These are phyloP conservation scores for Dipodascus albidus DNA, from an alignment of 805 yeast species.

Conservation along the genomic window DNA sequence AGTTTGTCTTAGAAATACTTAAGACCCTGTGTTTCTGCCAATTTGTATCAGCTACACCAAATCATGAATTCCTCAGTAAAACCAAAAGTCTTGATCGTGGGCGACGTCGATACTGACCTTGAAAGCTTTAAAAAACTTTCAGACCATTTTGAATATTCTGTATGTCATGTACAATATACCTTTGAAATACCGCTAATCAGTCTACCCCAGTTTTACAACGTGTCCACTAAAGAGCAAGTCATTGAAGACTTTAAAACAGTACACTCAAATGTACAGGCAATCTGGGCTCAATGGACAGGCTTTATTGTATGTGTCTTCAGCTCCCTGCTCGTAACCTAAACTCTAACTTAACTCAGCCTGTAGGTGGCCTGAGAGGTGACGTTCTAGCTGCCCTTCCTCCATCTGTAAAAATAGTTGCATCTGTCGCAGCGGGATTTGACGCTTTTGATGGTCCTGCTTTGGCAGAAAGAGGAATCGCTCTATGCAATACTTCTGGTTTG, in stretches of 20 bases:
- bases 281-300: conserved; percentile 46
- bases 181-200: not conserved
- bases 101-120: conserved; percentile 1
- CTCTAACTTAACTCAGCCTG: conserved; percentile 1
- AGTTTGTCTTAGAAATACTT: not conserved
- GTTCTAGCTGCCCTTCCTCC: conserved; percentile 35
- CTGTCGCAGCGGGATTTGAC: conserved; percentile 55
- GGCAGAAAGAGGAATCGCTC: conserved; percentile 32
- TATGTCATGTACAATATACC: conserved; percentile 3
- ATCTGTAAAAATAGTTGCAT: conserved; percentile 36
- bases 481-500: conserved; percentile 42
- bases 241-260: conserved; percentile 29
- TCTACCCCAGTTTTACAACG: conserved; percentile 6
- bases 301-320: conserved; percentile 19
- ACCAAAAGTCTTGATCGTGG: conserved; percentile 7
- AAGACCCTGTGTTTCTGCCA: not conserved
- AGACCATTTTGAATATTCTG: conserved; percentile 1
- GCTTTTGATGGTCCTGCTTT: conserved; percentile 36
- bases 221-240: conserved; percentile 26
- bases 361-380: conserved; percentile 14
- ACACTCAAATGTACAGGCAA: conserved; percentile 35
- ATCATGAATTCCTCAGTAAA: not conserved
- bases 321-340: not conserved
- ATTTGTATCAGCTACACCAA: not conserved
- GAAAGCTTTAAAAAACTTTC: not conserved